A percentile compares a stretch with the other conserved stretches of the same genome.
Conservation (phyloP, 192 early-diverging fungal species). For the Allomyces macrogynus region DNA sequence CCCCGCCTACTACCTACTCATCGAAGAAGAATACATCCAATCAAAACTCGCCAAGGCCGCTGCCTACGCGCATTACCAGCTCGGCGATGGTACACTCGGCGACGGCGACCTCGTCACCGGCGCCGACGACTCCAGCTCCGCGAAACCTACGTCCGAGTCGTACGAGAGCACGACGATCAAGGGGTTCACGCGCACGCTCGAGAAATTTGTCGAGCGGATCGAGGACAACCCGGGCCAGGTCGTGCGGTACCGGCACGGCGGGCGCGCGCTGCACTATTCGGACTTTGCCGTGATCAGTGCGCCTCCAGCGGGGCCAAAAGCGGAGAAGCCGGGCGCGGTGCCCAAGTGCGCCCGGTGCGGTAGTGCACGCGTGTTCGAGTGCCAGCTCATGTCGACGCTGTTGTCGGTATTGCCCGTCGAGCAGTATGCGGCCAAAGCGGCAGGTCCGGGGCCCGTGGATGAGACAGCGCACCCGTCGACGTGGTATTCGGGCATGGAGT, state of each 20-base stretch:
- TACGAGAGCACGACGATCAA: not conserved
- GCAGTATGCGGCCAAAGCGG: constrained; percentile 19
- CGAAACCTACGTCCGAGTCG: not conserved
- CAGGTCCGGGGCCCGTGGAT: constrained; percentile 9
- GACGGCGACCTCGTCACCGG: not conserved
- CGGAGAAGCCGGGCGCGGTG: constrained; percentile 10
- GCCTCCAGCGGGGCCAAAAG: constrained; percentile 10
- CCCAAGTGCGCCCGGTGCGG: constrained; percentile 47
- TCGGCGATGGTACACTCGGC: not conserved
- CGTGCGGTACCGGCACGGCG: constrained; percentile 10
- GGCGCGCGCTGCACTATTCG: not conserved
- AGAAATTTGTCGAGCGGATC: constrained; percentile 10
- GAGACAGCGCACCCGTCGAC: constrained; percentile 8
- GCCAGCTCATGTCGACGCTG: constrained; percentile 79
- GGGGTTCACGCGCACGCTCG: not conserved
- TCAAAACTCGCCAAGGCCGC: not conserved
- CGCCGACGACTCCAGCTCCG: constrained; percentile 1
- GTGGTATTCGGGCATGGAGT: constrained; percentile 66
- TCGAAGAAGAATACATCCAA: constrained; percentile 3
- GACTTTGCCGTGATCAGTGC: constrained; percentile 2
- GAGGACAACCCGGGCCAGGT: constrained; percentile 2
- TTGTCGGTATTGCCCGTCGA: constrained; percentile 49
- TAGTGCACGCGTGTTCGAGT: constrained; percentile 56
- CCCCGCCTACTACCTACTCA: constrained; percentile 16
- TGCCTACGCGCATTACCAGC: not conserved